Base-by-base conservation (phyloP, 164 flowering plant species). In the Santalum album region DNA sequence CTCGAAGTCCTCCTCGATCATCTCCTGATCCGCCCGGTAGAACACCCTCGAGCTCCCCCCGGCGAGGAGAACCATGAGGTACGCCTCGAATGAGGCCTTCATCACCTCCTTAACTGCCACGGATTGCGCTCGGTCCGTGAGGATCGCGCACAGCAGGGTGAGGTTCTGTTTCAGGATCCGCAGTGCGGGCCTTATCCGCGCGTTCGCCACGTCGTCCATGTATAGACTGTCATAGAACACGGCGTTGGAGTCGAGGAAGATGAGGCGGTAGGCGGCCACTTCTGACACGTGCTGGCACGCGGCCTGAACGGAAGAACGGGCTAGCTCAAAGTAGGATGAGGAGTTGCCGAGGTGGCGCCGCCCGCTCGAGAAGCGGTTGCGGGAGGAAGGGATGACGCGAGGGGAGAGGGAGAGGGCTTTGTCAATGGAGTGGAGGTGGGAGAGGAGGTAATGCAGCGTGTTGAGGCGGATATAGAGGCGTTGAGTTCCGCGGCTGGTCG, bases 391-490 rank as follows among this genome's bases (percentile, higher is more conserved):
- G 36, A 59, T 50, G 19, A 73, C 54, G 11, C 71, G 71, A 0
- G 76, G 80, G 29, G 84, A 66, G 25, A 83, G 71, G 12, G 89
- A 56, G 35, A 91, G 74, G 25, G 72, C 63, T 51, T 92, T 89
- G 57, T 87, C 87, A 7, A 92, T 73, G 54, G 85, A 64, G 58
- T 92, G 77, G 46, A 85, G 60, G 54, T 80, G 80, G 42, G 87
- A 54, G 14, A 71, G 75, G 25, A 92, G 67, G 71, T 78, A 82
- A 40, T 92, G 85, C 24, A 92, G 70, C 54, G 97, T 83, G 84
- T 92, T 92, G 58, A 92, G 84, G 45, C 99, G 87, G 55, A 87
- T 83, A 67, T 92, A 92, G 18, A 89, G 81, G 63, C 96, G 96
- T 46, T 89, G 99, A 2, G 97, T 92, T 32, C 91, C 96, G 21